phyloP scores from a whole-genome alignment of 2,329 filamentous ascomycete genomes.

The Neopestalotiopsis sp. region DNA sequence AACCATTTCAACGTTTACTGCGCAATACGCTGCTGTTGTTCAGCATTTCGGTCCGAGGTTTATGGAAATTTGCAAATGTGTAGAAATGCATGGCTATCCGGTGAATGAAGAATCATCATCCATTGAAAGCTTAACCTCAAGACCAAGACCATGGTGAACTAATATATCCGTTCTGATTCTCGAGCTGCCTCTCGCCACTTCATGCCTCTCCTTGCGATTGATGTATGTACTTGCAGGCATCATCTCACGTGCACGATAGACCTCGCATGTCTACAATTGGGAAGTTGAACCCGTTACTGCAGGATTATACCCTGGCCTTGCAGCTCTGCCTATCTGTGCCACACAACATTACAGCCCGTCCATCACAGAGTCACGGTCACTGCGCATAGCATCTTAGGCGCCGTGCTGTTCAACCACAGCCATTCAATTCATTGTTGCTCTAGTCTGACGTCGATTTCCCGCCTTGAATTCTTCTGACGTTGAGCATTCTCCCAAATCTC shows the following conservation, averaged over 20 bases:
- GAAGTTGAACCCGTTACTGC: conserved; percentile 16
- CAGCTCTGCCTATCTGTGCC: conserved; percentile 9
- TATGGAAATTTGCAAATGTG: too few relatives aligned
- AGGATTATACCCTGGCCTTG: conserved; percentile 2
- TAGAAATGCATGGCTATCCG: too few relatives aligned
- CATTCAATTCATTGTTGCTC: neutral
- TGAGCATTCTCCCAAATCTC: neutral
- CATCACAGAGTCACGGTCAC: neutral
- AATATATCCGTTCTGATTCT: too few relatives aligned
- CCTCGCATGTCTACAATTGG: conserved; percentile 15
- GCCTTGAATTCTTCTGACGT: neutral
- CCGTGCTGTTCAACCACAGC: conserved; percentile 6
- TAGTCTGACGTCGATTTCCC: neutral
- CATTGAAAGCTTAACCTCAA: too few relatives aligned
- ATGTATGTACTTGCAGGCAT: neutral
- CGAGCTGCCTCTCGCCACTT: neutral
- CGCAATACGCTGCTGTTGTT: too few relatives aligned
- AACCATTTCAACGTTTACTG: neutral
- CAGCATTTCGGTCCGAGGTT: too few relatives aligned
- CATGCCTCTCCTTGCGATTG: neutral
- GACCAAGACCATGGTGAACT: too few relatives aligned
- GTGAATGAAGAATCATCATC: too few relatives aligned
- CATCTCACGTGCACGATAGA: conserved; percentile 14
- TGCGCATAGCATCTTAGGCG: conserved; percentile 13
- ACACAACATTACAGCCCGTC: neutral